Base-by-base conservation (phyloP, 495 filamentous ascomycete species). In the Mytilinidion resinicola region DNA sequence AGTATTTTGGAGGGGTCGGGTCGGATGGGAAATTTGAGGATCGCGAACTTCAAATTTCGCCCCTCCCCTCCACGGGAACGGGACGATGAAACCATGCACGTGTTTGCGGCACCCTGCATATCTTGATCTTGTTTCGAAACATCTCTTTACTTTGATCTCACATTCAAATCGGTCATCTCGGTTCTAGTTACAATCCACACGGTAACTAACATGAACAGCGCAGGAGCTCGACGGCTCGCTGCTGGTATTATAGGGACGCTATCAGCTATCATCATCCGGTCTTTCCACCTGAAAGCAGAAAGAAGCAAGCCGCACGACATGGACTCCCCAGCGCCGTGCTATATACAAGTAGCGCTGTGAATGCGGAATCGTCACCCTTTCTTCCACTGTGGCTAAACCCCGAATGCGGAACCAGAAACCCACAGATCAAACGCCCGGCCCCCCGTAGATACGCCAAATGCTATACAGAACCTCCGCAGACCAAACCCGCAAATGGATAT, bases 311-410 rank as follows among this genome's bases (percentile, higher is more conserved):
- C 21, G 35, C 19, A 53, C 17, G 4, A 1, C 17, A 3, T 8
- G 17, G 41, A 19, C 17, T 43, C 59, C 58, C 59, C 59, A 61
- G 59, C 59, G 53, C 59, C 59, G 59, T 33, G 59, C 53, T 55
- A 61, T 61, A 21, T 56, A 61, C 59, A 61, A 30, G 25, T 61
- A 53, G 51, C 41, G 59, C 59, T 61, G 59, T 56, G 59, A 46
- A 30, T 52, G 59, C 59, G 56, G 53, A 61, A 61, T 53, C 59
- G 56, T 52, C 53, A 53, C 9, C 15, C 44, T 42, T 44, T 39
- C 47, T 12, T 33, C n/a, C n/a, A n/a, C 20, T 17, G 15, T 48
- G 7, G 6, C 44, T 49, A 57, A 5, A 38, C 39, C 33, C 9
- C 1, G 6, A 30, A 30, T 30, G 25, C 25, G 3, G 25, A 21